These are phyloP conservation scores for Phialophora expanda DNA, from an alignment of 2,329 filamentous ascomycete genomes.

Conservation along the genomic window DNA sequence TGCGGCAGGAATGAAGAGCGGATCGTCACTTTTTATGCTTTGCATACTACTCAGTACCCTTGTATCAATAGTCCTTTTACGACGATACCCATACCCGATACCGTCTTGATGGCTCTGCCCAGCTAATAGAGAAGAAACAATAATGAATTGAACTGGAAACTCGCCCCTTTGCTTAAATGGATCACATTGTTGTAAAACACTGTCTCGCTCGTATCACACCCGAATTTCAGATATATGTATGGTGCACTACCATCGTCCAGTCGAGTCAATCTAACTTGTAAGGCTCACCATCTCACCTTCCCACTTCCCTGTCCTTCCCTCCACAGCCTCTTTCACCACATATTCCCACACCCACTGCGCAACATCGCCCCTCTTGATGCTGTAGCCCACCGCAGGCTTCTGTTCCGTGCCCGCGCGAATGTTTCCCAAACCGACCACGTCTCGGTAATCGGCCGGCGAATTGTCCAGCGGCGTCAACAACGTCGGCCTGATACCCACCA, in stretches of 20 bases:
- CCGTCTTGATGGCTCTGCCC: constrained; percentile 10
- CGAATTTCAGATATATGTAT: no score
- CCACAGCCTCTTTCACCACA: constrained; percentile 32
- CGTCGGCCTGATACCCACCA: constrained; percentile 45
- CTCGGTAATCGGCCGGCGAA: constrained; percentile 19
- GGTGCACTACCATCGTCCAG: not conserved
- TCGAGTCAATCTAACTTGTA: constrained; percentile 26
- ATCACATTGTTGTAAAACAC: not conserved
- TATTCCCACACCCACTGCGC: constrained; percentile 46
- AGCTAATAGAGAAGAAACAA: constrained; percentile 16
- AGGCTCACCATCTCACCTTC: constrained; percentile 40
- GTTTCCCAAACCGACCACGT: constrained; percentile 40
- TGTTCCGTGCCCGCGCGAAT: constrained; percentile 42
- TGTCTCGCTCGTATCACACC: not conserved
- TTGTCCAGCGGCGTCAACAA: constrained; percentile 41
- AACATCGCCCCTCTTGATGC: constrained; percentile 46
- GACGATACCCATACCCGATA: constrained; percentile 17
- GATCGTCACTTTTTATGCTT: not conserved
- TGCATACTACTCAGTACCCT: constrained; percentile 4
- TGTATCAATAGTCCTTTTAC: constrained; percentile 4
- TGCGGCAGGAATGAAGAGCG: not conserved
- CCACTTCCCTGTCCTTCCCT: constrained; percentile 29
- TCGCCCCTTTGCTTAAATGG: not conserved
- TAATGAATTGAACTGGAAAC: constrained; percentile 7
- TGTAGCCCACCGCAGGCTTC: constrained; percentile 44